Base-by-base conservation (phyloP, 768 basidiomycete genomes). In the Kockovaella imperatae region DNA sequence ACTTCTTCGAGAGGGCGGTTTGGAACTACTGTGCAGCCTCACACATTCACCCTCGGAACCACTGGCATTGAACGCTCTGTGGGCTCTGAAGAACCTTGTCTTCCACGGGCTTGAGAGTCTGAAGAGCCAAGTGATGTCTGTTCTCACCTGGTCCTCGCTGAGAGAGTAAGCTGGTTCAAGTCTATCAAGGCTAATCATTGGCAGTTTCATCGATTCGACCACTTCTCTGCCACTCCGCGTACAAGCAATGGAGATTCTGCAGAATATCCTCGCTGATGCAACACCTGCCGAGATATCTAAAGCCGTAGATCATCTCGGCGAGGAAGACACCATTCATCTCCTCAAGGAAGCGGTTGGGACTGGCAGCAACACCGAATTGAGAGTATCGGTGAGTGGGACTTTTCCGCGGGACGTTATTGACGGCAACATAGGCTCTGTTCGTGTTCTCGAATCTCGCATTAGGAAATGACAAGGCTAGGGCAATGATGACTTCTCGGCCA, bases 81-180 rank as follows among this genome's bases (percentile, higher is more conserved):
- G 89, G 88, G 84, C 83, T 0, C 70, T 90, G 29, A 88, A 87
- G 68, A 95, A 91, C 60, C 64, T 87, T n/a, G 64, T 87, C 2
- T 78, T 78, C 64, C 83, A 82, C 60, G 79, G 81, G 28, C 72
- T 71, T 2, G 70, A 74, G n/a, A 75, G 76, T 35, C 78, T 79
- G 42, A 89, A 87, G 69, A 72, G 72, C 34, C 72, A 75, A 49
- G 78, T 89, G 13, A 84, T 87, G 78, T 69, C 72, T n/a, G 72
- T 75, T 35, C 60, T 95, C 2, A 81, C 80, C 1, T 90, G 87
- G 85, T 59, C 62, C 0, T 71, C 75, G 13, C 69, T 93, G 1
- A 63, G 74, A 13, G 70, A 71, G 86, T 86, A 46, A 20, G 80
- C 29, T 41, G 14, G 15, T n/a, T n/a, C 21, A 7, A 17, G 28